A percentile compares a stretch with the other conserved stretches of the same genome.
These are phyloP conservation scores for Drechmeria coniospora DNA, from an alignment of 2,329 filamentous ascomycete species.

Conservation along the genomic window DNA sequence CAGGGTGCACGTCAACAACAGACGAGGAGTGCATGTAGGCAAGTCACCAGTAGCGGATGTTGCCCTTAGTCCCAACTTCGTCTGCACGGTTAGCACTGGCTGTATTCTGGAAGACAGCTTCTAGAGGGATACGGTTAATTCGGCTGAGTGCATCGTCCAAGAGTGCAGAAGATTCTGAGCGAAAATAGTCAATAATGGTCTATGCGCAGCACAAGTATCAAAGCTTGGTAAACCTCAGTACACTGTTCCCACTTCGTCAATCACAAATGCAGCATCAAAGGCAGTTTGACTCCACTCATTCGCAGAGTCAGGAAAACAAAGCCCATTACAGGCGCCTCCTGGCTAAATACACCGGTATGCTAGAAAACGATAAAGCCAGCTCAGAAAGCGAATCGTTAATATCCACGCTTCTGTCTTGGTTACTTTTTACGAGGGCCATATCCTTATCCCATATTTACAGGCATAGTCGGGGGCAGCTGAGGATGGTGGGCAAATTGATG, in stretches of 20 bases:
- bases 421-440: background rate
- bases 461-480: background rate
- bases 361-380: background rate
- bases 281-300: background rate
- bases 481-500: background rate
- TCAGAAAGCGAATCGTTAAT: background rate
- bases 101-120: too few relatives aligned
- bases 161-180: too few relatives aligned
- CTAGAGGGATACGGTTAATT: too few relatives aligned
- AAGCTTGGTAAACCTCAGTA: background rate
- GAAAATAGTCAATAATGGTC: too few relatives aligned
- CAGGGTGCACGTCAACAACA: too few relatives aligned
- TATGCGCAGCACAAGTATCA: background rate
- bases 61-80: too few relatives aligned
- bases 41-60: too few relatives aligned
- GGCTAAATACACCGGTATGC: background rate
- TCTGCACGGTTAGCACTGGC: too few relatives aligned
- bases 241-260: background rate
- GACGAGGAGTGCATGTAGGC: too few relatives aligned
- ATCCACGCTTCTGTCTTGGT: background rate
- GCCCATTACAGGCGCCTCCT: background rate
- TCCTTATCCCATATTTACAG: background rate
- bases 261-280: constrained; percentile 1
- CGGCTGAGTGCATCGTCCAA: too few relatives aligned
- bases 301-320: background rate